Base-by-base conservation (phyloP, 2,329 filamentous ascomycete genomes). In the Ophiostoma angusticollis region DNA sequence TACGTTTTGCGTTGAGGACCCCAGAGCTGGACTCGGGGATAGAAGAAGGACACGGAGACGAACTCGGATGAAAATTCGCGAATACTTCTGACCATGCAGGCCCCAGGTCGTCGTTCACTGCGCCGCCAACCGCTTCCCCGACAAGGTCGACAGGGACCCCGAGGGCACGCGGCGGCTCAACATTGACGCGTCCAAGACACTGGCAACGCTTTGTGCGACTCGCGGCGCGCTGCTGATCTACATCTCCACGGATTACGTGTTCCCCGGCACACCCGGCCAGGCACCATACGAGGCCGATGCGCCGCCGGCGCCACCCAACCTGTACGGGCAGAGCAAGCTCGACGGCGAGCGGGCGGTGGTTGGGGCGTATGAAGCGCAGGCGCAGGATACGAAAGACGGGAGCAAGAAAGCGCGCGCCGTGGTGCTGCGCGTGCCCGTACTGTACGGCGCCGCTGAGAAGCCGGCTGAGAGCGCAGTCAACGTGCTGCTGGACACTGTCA, bases 101-200 rank as follows among this genome's bases (percentile, higher is more conserved):
- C 84, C 84, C 6, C 63, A 79, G 44, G 84, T 82, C 37, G 75
- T 93, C 31, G 72, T 93, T 25, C 85, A 93, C 57, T 89, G 82
- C 54, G 87, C 86, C 29, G 86, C 86, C 32, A 87, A 93, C 58
- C 77, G 84, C 45, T 93, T 80, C 52, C 86, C 87, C 2, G 86
- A 94, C 59, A 80, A 81, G 54, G 89, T 86, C 53, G 80, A 86
- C 50, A 71, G 74, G 47, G 75, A 94, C 55, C 86, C 85, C 3
- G 72, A 78, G 43, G 81, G 75, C 39, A 84, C 85, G 3, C 72
- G 71, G 44, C 70, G 69, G 14, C 65, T 93, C 50, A 93, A 93
- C 52, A 74, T 89, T 11, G 67, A 74, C 3, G 80, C 84, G 3
- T 81, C 83, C 33, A 62, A 66, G 34, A 60, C 62, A 8, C 71